Percentiles rank a stretch among this genome's conserved stretches.
Conservation (phyloP, 164 flowering plant species). For the Dillenia suffruticosa region DNA sequence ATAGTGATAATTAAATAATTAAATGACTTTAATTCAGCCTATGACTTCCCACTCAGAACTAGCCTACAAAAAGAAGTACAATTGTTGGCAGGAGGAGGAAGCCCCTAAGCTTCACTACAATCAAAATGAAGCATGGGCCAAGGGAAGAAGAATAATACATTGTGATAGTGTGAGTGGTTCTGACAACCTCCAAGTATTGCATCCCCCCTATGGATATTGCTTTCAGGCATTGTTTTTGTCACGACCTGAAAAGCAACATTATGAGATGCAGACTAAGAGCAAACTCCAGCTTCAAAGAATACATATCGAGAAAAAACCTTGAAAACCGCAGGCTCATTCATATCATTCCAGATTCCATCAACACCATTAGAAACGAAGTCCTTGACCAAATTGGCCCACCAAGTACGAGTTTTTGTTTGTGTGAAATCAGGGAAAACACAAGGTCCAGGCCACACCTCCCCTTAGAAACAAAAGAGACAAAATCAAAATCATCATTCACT, state of each 20-base stretch:
- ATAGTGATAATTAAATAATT: too few species aligned
- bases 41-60: too few species aligned
- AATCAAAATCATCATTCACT: background rate
- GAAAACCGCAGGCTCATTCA: constrained; percentile 97
- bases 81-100: too few species aligned
- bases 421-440: constrained; percentile 97
- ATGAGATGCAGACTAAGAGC: constrained; percentile 6
- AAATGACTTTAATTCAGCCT: too few species aligned
- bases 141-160: constrained; percentile 39
- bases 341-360: constrained; percentile 99
- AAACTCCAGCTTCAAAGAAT: background rate
- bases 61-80: too few species aligned
- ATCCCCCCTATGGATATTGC: constrained; percentile 87
- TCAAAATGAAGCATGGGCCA: constrained; percentile 6
- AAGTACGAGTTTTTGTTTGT: constrained; percentile 68
- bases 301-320: constrained; percentile 40
- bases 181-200: constrained; percentile 78
- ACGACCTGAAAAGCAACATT: constrained; percentile 42
- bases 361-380: constrained; percentile 83
- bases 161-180: constrained; percentile 81
- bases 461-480: constrained; percentile 28
- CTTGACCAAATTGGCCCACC: constrained; percentile 92
- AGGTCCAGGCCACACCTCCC: constrained; percentile 96
- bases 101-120: background rate
- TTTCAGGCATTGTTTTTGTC: constrained; percentile 95